Evolutionary conservation across 2,329 filamentous ascomycete genomes (phyloP), one percentile per base, ranked within the genome.

Genomic region (Shiraia sp.): DNA sequence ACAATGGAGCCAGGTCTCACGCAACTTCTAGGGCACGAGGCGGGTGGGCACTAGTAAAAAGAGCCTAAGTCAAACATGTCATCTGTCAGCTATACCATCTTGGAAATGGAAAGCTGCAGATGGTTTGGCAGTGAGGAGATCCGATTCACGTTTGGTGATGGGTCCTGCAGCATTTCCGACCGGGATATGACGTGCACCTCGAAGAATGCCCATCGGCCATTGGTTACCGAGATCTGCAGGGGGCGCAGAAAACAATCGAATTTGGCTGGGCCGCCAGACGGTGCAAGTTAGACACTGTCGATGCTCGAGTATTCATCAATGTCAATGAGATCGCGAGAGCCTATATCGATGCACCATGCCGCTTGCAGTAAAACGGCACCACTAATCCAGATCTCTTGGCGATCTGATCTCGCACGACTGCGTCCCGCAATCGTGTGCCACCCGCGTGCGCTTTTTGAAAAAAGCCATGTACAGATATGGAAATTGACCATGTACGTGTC

Each of bases 221-320:
- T 59, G 49, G 55, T 32, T 26, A 30, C 19, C 15, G 30, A 19
- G 26, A 30, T 40, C 47, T 57, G 56, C 51, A 51, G 51, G 47
- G 19, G 54, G 47, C 51, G 48, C 53, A 55, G 38, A 32, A 43
- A 34, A 45, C 32, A 45, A 43, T 48, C 45, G 55, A 46, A 47
- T 52, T 44, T 55, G 37, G 48, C 46, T 51, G 55, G 55, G 42
- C 57, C 53, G 55, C 48, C 41, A 40, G 42, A 45, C 40, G 40
- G 45, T 40, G 36, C 30, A 22, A 26, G 27, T 24, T 32, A 39
- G 17, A 32, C 42, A 25, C 17, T 44, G 32, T 49, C 60, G 61
- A 63, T 64, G 53, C 46, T 53, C 47, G 51, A 51, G 55, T 38
- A 52, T 49, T 59, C 56, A 62, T 61, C 38, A 55, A 51, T 34